Evolutionary conservation across 257 asterid species (phyloP), one percentile per base, ranked within the genome.

Genomic region (Solanum neorickii): DNA sequence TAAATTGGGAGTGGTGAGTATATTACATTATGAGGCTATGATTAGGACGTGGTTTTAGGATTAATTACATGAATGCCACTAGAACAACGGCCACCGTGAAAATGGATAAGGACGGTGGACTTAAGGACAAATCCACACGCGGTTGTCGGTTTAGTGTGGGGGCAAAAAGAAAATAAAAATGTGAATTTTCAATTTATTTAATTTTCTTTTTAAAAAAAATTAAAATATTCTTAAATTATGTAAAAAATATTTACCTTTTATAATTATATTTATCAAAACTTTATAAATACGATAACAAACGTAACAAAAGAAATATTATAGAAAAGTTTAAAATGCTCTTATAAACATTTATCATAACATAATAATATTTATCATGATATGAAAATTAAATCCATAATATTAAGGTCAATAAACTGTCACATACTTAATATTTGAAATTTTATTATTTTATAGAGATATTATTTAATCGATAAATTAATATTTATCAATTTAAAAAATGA

Each of bases 51-150:
- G 49, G 44, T 20, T 21, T 59, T 42, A 23, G 66, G 13, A 59
- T 5, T 25, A 91, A 88, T 92, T 68, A 89, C 93, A 59, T n/a
- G 87, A 86, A 56, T 87, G 84, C 86, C 92, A 89, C 83, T 72
- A 33, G 14, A 49, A 3, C 68, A 12, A 82, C 69, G 69, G 68
- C 44, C 12, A 2, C 52, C 29, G 86, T 86, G 85, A 90, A 49
- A 6, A 84, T 74, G 31, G 90, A 82, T 89, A 75, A 87, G 87
- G 87, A 83, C 87, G 91, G 87, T 77, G 87, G 86, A 60, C 12
- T 37, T 12, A n/a, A 39, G 42, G 35, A 77, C 84, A 25, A 44
- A 77, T 77, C 13, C n/a, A 44, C 12, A 18, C 68, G 68, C 33
- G 52, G 82, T 89, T 89, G 90, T 89, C 90, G 91, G 88, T 82